Base-by-base conservation (phyloP, 257 asterid species). In the Gardenia jasminoides region DNA sequence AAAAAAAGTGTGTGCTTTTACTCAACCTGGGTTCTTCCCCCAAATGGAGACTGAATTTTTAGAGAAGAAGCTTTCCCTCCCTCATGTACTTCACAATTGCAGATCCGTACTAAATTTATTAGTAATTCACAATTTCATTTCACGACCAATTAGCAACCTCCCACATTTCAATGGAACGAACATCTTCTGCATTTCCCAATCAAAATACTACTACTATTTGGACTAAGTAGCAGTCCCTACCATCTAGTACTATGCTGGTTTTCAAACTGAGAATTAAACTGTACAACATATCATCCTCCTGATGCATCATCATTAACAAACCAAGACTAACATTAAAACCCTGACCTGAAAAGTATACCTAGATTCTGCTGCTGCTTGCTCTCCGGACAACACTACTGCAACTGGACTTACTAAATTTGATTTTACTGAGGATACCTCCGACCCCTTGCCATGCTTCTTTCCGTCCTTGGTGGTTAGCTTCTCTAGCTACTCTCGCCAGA, bases 241-340 rank as follows among this genome's bases (percentile, higher is more conserved):
- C 3, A 50, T 15, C 58, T 50, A 16, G 22, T 50, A 13, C 58
- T 2, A 19, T 56, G 15, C 67, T 66, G 43, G n/a, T 1, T 36
- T 2, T 5, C 41, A 67, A 67, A 74, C 65, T 61, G 44, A 74
- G 26, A 79, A 79, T 26, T 58, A 71, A 71, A 50, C 72, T 83
- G 79, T 83, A 83, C 86, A 82, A 3, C 10, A 3, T 62, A 62
- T 3, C 17, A 62, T 72, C 41, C 69, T 39, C 66, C 64, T 58
- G 77, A 16, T 36, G 41, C n/a, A 43, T 28, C 20, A 17, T n/a
- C 48, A 58, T 22, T 17, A 6, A 59, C 8, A 78, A 77, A 69
- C 80, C 75, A 50, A 20, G 39, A 56, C 19, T 24, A 54, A 48
- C 68, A 36, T 67, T 54, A 52, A 77, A 67, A 67, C 50, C 50